phyloP scores from a whole-genome alignment of 2,329 filamentous ascomycete species.

The Septoria petroselini region DNA sequence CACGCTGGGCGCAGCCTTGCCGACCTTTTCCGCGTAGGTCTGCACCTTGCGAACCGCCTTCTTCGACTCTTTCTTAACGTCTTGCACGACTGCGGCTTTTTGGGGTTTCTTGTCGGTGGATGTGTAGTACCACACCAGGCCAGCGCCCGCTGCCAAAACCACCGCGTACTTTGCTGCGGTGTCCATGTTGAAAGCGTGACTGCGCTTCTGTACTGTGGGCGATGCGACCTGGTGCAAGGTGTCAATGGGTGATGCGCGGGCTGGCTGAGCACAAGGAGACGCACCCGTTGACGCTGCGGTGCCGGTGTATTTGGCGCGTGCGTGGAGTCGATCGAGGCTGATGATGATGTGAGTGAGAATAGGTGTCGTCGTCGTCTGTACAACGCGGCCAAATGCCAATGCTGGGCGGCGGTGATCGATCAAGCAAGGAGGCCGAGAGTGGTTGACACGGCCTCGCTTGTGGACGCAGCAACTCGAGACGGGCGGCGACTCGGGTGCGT shows the following conservation, averaged over 20 bases:
- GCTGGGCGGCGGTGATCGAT: not conserved
- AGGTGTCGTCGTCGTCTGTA: not conserved
- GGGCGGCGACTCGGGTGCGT: too few relatives aligned
- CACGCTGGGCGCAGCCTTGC: not conserved
- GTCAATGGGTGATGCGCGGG: not conserved
- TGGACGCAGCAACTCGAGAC: too few relatives aligned
- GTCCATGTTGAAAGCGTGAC: constrained; percentile 7
- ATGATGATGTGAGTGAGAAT: not conserved
- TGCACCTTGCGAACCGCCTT: constrained; percentile 16
- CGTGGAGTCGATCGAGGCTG: not conserved
- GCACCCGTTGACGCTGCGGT: not conserved
- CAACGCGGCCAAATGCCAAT: not conserved
- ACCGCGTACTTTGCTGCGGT: constrained; percentile 11
- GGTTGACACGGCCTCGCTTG: too few relatives aligned
- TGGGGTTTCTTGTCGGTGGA: constrained; percentile 18
- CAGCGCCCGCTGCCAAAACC: constrained; percentile 8
- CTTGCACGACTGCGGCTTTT: constrained; percentile 5
- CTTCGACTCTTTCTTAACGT: constrained; percentile 12
- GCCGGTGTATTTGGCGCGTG: not conserved
- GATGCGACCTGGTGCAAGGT: not conserved
- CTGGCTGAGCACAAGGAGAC: not conserved
- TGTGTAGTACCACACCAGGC: constrained; percentile 14
- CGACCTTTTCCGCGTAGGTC: constrained; percentile 14
- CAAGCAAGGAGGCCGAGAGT: not conserved
- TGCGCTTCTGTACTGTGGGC: not conserved